A percentile compares a stretch with the other conserved stretches of the same genome.
Evolutionary conservation across 169 alveolate genomes (phyloP).

Genomic region (Perkinsus chesapeaki): DNA sequence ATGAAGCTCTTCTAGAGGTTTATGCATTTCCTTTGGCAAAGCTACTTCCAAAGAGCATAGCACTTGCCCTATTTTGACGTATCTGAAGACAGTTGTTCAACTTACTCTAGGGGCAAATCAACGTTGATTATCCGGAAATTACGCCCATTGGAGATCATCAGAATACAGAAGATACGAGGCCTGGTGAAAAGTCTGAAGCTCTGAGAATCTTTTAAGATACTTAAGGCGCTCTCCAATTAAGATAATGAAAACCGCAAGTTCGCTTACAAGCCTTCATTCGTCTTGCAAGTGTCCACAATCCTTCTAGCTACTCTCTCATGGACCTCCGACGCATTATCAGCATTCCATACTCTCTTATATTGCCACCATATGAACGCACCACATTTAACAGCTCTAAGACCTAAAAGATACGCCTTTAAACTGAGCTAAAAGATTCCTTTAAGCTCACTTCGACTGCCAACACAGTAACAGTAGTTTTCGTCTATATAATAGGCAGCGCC

Average conservation of each 20-base stretch:
- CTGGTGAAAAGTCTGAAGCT: too few relatives aligned
- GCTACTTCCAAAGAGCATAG: not conserved
- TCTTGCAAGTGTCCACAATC: not conserved
- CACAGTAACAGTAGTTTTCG: not conserved
- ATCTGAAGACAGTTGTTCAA: too few relatives aligned
- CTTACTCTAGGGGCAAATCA: too few relatives aligned
- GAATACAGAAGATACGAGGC: too few relatives aligned
- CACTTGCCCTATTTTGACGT: not conserved
- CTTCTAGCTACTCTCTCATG: not conserved
- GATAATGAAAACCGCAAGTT: too few relatives aligned
- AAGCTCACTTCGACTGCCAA: not conserved
- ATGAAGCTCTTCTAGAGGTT: not conserved
- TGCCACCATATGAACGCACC: slow-evolving; percentile 2
- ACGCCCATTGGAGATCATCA: too few relatives aligned
- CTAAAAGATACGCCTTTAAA: not conserved
- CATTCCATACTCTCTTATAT: not conserved
- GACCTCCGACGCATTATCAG: not conserved
- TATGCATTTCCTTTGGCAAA: not conserved
- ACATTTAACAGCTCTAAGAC: not conserved
- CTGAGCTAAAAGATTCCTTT: not conserved
- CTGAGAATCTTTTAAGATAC: too few relatives aligned
- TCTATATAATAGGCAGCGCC: not conserved
- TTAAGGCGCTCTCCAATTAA: too few relatives aligned
- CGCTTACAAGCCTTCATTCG: not conserved
- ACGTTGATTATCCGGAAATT: not conserved